phyloP scores from a whole-genome alignment of 1,284 basidiomycete species.

The Mycosarcoma maydis region DNA sequence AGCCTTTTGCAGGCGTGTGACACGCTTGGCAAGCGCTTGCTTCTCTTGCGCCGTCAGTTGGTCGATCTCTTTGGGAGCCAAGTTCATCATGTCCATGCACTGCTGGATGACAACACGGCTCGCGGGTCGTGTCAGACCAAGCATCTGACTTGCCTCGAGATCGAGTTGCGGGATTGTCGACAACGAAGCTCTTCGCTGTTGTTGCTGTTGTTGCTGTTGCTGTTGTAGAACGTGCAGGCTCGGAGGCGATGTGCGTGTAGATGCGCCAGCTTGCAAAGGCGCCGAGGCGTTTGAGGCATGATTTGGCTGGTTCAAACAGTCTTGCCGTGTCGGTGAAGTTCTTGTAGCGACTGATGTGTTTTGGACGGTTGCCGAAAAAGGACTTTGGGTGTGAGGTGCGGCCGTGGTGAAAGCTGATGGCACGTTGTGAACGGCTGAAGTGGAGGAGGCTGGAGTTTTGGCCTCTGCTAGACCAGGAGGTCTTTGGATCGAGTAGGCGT shows the following conservation, averaged over 20 bases:
- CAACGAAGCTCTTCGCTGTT: background rate
- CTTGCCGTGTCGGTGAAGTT: background rate
- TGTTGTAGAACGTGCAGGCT: background rate
- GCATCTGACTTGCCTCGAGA: slow-evolving; percentile 18
- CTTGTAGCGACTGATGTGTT: background rate
- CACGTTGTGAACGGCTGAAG: background rate
- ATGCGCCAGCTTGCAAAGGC: background rate
- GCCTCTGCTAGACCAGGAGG: slow-evolving; percentile 1
- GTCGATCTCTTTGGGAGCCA: slow-evolving; percentile 26
- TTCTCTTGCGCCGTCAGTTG: slow-evolving; percentile 6
- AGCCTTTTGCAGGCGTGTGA: slow-evolving; percentile 28
- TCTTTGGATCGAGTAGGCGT: slow-evolving; percentile 5
- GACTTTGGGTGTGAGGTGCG: background rate
- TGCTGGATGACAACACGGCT: slow-evolving; percentile 25
- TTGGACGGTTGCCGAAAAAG: background rate
- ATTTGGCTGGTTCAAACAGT: background rate
- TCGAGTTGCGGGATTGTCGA: slow-evolving; percentile 13
- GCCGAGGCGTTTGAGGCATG: background rate
- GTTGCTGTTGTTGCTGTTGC: slow-evolving; percentile 2
- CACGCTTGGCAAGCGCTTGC: slow-evolving; percentile 22
- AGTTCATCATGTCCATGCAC: slow-evolving; percentile 47
- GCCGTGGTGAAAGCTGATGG: background rate
- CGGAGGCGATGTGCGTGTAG: background rate
- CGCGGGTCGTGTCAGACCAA: slow-evolving; percentile 20
- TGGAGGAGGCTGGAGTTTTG: background rate